Conservation (phyloP, 441 rosid species). For the Breynia disticha region DNA sequence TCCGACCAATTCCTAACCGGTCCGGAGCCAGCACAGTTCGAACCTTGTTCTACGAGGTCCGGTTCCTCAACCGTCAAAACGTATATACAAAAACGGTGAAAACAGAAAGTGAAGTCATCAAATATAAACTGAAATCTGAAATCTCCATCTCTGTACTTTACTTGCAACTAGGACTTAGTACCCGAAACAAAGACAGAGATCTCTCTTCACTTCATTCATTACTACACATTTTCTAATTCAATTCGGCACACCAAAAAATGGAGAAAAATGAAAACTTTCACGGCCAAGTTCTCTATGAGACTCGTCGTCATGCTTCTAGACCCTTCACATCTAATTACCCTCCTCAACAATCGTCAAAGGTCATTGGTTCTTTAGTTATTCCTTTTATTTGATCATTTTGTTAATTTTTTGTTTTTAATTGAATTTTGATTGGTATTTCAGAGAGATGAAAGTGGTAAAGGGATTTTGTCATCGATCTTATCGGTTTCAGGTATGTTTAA, state of each 20-base stretch:
- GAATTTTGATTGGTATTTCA: conserved; percentile 16
- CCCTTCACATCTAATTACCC: conserved; percentile 58
- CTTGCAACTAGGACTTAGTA: too few species aligned
- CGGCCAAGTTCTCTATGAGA: conserved; percentile 52
- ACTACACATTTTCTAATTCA: too few species aligned
- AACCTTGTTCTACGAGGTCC: too few species aligned
- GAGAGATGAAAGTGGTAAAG: conserved; percentile 35
- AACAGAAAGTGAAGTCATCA: too few species aligned
- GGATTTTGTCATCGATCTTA: conserved; percentile 45
- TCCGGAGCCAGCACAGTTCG: too few species aligned
- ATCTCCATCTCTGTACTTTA: too few species aligned
- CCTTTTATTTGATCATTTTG: neutral
- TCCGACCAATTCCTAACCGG: too few species aligned
- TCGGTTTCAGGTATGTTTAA: conserved; percentile 35
- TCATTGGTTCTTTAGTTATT: conserved; percentile 12
- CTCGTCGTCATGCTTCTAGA: conserved; percentile 53
- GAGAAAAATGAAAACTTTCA: neutral
- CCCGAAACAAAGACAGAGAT: too few species aligned
- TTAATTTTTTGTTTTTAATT: neutral
- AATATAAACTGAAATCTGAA: too few species aligned
- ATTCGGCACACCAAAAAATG: neutral
- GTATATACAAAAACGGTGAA: too few species aligned
- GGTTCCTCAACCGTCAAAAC: too few species aligned
- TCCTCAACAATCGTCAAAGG: conserved; percentile 45
- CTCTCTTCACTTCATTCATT: too few species aligned